Evolutionary conservation across 495 filamentous ascomycete genomes (phyloP).

Genomic region (Lophium mytilinum): DNA sequence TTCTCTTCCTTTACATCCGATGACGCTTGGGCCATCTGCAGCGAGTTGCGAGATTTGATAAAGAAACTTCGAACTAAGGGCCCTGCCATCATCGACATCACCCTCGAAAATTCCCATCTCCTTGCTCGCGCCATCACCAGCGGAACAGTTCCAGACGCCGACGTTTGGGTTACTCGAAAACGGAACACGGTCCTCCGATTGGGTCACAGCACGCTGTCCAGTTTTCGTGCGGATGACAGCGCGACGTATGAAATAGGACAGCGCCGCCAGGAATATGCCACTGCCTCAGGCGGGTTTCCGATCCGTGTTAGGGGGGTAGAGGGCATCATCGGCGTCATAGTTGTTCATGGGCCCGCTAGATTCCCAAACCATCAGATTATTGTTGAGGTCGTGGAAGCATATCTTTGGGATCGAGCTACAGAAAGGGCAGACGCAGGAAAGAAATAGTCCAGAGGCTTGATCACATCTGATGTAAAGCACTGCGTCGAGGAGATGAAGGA

Average conservation of each 20-base stretch:
- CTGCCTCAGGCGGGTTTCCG: constrained; percentile 62
- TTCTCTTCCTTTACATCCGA: constrained; percentile 46
- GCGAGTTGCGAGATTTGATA: constrained; percentile 53
- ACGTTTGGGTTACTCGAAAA: constrained; percentile 44
- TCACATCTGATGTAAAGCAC: too few species aligned
- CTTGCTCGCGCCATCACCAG: constrained; percentile 50
- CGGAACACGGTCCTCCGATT: constrained; percentile 62
- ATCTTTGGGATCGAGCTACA: too few species aligned
- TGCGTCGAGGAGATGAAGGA: too few species aligned
- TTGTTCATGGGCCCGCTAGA: constrained; percentile 68
- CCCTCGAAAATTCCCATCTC: constrained; percentile 46
- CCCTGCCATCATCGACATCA: constrained; percentile 59
- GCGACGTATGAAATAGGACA: too few species aligned
- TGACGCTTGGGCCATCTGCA: constrained; percentile 60
- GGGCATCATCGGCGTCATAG: constrained; percentile 61
- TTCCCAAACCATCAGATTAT: constrained; percentile 70
- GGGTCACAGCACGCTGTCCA: constrained; percentile 57
- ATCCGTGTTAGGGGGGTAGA: constrained; percentile 62
- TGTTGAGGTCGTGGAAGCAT: constrained; percentile 36
- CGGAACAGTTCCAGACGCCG: constrained; percentile 49
- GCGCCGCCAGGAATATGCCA: too few species aligned
- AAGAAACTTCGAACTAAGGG: constrained; percentile 41
- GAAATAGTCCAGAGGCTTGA: too few species aligned
- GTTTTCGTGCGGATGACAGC: too few species aligned
- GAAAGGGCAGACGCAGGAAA: too few species aligned